A percentile compares a stretch with the other conserved stretches of the same genome.
These are phyloP conservation scores for Yarrowia divulgata DNA, from an alignment of 805 yeast species.

Conservation along the genomic window DNA sequence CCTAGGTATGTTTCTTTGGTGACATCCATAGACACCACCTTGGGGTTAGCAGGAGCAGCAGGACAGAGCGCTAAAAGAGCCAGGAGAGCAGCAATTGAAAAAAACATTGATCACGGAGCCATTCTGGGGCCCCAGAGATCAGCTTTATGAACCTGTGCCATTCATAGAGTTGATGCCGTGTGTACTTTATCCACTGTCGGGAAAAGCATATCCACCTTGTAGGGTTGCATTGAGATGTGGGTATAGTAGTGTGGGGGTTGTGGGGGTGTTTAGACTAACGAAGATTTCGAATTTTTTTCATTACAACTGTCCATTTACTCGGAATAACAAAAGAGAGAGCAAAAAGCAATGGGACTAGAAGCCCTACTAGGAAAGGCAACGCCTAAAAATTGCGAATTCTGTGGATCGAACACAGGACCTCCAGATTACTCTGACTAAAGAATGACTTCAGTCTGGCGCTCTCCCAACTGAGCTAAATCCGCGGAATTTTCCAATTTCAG, in stretches of 20 bases:
- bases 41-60: slow-evolving; percentile 2
- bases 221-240: neutral
- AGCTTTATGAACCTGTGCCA: no score
- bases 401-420: slow-evolving; percentile 89
- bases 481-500: slow-evolving; percentile 4
- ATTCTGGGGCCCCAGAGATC: no score
- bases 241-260: no score
- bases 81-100: neutral
- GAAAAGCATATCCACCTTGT: neutral
- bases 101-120: neutral
- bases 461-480: slow-evolving; percentile 52
- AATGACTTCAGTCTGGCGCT: slow-evolving; percentile 52
- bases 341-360: no score
- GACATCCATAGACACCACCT: neutral
- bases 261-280: neutral
- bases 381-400: slow-evolving; percentile 49
- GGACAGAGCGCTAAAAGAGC: neutral
- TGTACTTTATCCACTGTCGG: slow-evolving; percentile 6
- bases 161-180: neutral
- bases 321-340: neutral
- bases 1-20: neutral
- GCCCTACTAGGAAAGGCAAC: no score
- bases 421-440: slow-evolving; percentile 55
- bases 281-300: no score
- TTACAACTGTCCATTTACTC: no score